These are phyloP conservation scores for Russula brevipes DNA, from an alignment of 768 basidiomycete species.

Conservation along the genomic window DNA sequence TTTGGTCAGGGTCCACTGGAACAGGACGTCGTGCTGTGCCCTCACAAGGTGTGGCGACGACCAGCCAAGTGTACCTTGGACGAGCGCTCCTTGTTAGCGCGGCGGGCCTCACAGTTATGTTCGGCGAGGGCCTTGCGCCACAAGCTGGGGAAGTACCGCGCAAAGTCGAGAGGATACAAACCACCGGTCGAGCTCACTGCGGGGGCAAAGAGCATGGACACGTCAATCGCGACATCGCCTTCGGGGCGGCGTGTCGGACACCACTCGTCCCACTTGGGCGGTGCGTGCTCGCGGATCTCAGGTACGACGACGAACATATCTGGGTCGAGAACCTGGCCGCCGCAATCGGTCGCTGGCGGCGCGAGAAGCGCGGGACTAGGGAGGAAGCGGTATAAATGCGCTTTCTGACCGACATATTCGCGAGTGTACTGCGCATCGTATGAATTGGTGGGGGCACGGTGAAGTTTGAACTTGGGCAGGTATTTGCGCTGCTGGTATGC, in stretches of 20 bases:
- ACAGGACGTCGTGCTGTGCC: not conserved
- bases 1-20: not conserved
- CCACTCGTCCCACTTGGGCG: conserved; percentile 12
- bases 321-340: conserved; percentile 5
- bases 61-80: not conserved
- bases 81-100: not conserved
- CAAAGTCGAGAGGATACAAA: conserved; percentile 4
- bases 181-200: not conserved
- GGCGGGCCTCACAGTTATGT: not conserved
- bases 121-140: not conserved
- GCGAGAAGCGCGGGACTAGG: conserved; percentile 10
- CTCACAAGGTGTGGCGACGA: conserved; percentile 5
- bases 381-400: not conserved
- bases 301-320: conserved; percentile 8
- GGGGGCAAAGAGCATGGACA: conserved; percentile 11
- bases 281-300: conserved; percentile 3
- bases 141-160: conserved; percentile 5
- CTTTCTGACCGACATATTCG: conserved; percentile 3
- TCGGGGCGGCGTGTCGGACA: conserved; percentile 10
- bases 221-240: not conserved
- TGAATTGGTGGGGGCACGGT: not conserved
- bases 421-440: not conserved
- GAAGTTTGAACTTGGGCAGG: conserved; percentile 5
- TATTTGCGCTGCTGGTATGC: not conserved
- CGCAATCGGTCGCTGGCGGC: conserved; percentile 6